These are phyloP conservation scores for Diaporthe batatas DNA, from an alignment of 2,329 filamentous ascomycete species.

Conservation along the genomic window DNA sequence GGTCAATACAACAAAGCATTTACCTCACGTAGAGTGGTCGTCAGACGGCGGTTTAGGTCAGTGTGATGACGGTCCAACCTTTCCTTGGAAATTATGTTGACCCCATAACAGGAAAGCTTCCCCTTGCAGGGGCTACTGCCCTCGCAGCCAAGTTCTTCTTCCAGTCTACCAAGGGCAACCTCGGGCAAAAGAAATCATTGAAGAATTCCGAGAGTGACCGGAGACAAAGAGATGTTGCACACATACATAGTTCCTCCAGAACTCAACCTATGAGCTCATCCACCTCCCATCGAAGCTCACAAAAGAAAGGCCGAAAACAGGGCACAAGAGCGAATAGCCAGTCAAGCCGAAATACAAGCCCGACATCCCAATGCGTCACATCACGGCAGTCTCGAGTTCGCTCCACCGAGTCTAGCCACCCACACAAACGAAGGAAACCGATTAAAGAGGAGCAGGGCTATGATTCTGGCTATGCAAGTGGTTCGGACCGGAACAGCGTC, in stretches of 20 bases:
- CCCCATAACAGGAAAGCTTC: slow-evolving; percentile 22
- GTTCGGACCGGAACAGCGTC: not conserved
- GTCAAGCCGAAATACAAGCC: not conserved
- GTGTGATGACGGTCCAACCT: not conserved
- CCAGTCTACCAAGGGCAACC: not conserved
- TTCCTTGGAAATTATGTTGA: not conserved
- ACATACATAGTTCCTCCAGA: not conserved
- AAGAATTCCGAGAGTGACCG: not conserved
- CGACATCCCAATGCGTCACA: not conserved
- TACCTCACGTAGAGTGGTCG: slow-evolving; percentile 35
- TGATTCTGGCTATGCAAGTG: slow-evolving; percentile 33
- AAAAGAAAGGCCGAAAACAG: not conserved
- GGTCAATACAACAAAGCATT: slow-evolving; percentile 29
- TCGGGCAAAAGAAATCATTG: not conserved
- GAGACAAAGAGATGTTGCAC: not conserved
- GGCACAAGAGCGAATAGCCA: too few species aligned
- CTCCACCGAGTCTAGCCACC: not conserved
- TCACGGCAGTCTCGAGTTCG: not conserved
- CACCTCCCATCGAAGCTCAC: not conserved
- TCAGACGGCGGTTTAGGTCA: slow-evolving; percentile 32
- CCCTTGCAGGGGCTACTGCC: slow-evolving; percentile 13
- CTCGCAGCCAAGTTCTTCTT: slow-evolving; percentile 23
- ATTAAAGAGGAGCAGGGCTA: slow-evolving; percentile 21
- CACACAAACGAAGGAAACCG: not conserved
- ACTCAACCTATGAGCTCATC: not conserved